phyloP scores from a whole-genome alignment of 2,329 filamentous ascomycete genomes.

The Nemania diffusa region DNA sequence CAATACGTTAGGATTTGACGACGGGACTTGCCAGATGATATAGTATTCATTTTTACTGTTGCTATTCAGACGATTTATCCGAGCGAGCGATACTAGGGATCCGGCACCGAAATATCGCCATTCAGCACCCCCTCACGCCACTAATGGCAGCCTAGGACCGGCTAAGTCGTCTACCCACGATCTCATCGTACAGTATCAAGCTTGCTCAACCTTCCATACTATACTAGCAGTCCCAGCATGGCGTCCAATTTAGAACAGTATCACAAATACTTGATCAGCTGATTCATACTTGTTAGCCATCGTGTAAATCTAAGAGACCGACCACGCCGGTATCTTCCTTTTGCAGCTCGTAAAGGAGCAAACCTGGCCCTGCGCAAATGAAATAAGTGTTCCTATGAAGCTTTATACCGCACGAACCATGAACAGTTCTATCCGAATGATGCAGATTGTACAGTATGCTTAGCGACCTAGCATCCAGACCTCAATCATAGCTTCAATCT shows the following conservation, averaged over 20 bases:
- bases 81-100: background rate
- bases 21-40: background rate
- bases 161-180: conserved; percentile 11
- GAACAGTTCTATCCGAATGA: conserved; percentile 9
- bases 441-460: conserved; percentile 1
- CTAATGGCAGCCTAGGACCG: conserved; percentile 1
- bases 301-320: conserved; percentile 13
- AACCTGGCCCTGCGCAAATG: background rate
- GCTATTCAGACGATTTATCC: background rate
- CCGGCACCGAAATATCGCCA: conserved; percentile 1
- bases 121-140: background rate
- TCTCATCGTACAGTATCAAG: conserved; percentile 7
- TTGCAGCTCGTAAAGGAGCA: conserved; percentile 19
- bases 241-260: conserved; percentile 14
- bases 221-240: conserved; percentile 8
- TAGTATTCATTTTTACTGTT: no score
- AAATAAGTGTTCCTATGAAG: conserved; percentile 1
- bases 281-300: conserved; percentile 10
- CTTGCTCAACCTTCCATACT: conserved; percentile 1
- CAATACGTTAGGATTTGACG: conserved; percentile 17
- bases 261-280: conserved; percentile 32
- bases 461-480: background rate
- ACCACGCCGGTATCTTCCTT: conserved; percentile 12
- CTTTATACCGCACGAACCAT: conserved; percentile 15
- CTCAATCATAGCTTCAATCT: conserved; percentile 7